Evolutionary conservation across 2,329 filamentous ascomycete genomes (phyloP), one percentile per base, ranked within the genome.

Genomic region (Emergomyces pasteurianus): DNA sequence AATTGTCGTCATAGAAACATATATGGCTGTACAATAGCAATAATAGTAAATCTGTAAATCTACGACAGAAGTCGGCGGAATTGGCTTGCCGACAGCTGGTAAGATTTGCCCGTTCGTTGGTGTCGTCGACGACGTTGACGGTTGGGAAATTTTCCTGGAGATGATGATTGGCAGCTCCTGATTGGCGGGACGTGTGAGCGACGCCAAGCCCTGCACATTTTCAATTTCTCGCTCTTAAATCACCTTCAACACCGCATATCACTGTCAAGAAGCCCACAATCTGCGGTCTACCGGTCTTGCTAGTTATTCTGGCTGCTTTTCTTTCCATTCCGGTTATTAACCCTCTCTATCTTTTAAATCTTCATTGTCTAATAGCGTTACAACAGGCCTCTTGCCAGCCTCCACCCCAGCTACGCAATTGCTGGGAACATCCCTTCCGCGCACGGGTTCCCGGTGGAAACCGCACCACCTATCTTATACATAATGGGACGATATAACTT

Each of bases 401-500:
- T n/a, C n/a, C n/a, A n/a, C n/a, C n/a, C n/a, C 9, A 10, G 26
- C 8, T 3, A 9, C 5, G 40, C 55, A 57, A 31, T n/a, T 26
- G 1, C 8, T 40, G 28, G n/a, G 12, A 36, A 57, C 9, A 34
- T 34, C 21, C 16, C 3, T 21, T 21, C 40, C n/a, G 3, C 10
- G 26, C 12, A 40, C 38, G 38, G 26, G 52, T 38, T 40, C 52
- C 52, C 23, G 9, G 23, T 3, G 21, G 34, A 40, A 55, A 26
- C 52, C 52, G 16, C 12, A 18, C 38, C 2, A 23, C n/a, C 28
- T 12, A 46, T n/a, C 14, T 57, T 57, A 23, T 38, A 65, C 62
- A 31, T 31, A 58, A 79, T 79, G 77, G 76, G 76, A 64, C 77
- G 75, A 69, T 72, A 75, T 68, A 78, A 78, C 63, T 69, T 79